Evolutionary conservation across 257 asterid species (phyloP).

Genomic region (Primulina huaijiensis): DNA sequence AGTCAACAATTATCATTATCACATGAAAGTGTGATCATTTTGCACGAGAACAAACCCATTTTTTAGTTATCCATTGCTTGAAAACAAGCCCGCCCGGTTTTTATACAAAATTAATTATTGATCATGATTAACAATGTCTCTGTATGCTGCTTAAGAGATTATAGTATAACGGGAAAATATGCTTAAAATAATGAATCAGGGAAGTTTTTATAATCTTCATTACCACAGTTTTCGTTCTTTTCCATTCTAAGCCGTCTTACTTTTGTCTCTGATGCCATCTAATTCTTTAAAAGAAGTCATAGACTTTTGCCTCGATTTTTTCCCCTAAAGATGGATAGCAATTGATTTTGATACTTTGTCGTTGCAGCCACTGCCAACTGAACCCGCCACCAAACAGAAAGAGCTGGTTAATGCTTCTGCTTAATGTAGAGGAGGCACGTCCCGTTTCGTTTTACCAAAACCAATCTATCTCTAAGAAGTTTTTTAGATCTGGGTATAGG

Average conservation of each 20-base stretch:
- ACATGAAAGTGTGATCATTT: background rate
- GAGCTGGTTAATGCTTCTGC: constrained; percentile 42
- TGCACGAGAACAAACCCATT: background rate
- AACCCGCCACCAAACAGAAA: constrained; percentile 26
- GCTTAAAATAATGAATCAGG: background rate
- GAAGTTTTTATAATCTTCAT: background rate
- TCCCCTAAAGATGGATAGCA: background rate
- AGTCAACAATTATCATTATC: background rate
- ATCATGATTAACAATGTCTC: background rate
- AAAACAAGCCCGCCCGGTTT: no score
- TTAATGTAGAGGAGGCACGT: constrained; percentile 20
- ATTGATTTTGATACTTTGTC: constrained; percentile 11
- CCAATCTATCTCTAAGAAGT: no score
- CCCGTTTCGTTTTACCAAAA: background rate
- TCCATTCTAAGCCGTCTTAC: background rate
- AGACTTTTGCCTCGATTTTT: background rate
- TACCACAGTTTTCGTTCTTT: background rate
- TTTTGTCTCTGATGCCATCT: background rate
- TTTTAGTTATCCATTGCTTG: background rate
- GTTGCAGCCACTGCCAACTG: constrained; percentile 49
- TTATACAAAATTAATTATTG: background rate
- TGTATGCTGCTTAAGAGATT: background rate
- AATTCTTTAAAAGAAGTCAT: background rate
- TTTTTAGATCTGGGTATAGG: background rate
- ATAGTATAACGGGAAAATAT: background rate